These are phyloP conservation scores for Pecoramyces ruminantium DNA, from an alignment of 192 early-diverging fungal species.

Conservation along the genomic window DNA sequence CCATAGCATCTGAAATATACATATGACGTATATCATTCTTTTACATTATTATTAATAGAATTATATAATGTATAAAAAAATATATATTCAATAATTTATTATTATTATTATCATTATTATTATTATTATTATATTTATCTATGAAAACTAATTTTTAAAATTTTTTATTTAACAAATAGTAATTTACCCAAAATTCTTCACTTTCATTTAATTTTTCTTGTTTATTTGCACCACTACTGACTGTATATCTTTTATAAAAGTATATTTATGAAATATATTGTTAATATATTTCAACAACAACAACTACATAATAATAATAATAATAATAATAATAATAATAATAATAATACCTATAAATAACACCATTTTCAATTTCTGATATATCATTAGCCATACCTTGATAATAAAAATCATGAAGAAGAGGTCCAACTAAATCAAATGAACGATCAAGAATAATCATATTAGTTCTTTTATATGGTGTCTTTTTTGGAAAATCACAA, in stretches of 20 bases:
- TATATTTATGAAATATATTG: neutral
- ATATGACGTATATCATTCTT: slow-evolving; percentile 50
- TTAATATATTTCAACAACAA: no score
- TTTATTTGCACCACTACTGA: slow-evolving; percentile 18
- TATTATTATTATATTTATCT: no score
- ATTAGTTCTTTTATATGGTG: slow-evolving; percentile 32
- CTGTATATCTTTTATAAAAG: neutral
- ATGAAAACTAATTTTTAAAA: no score
- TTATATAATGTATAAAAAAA: no score
- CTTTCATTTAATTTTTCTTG: slow-evolving; percentile 51
- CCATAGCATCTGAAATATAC: slow-evolving; percentile 65
- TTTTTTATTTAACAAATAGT: neutral
- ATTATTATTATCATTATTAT: neutral
- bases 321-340: no score
- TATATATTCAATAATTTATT: no score
- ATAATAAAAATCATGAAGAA: slow-evolving; percentile 97
- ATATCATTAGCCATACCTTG: slow-evolving; percentile 96
- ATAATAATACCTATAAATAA: neutral
- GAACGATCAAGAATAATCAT: slow-evolving; percentile 82
- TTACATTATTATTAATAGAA: no score
- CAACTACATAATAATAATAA: no score
- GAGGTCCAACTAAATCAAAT: slow-evolving; percentile 73
- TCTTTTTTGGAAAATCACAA: slow-evolving; percentile 28
- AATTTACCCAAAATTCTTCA: slow-evolving; percentile 56
- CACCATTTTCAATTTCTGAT: slow-evolving; percentile 38